These are phyloP conservation scores for Ilex paraguariensis DNA, from an alignment of 305 asterid species.

Conservation along the genomic window DNA sequence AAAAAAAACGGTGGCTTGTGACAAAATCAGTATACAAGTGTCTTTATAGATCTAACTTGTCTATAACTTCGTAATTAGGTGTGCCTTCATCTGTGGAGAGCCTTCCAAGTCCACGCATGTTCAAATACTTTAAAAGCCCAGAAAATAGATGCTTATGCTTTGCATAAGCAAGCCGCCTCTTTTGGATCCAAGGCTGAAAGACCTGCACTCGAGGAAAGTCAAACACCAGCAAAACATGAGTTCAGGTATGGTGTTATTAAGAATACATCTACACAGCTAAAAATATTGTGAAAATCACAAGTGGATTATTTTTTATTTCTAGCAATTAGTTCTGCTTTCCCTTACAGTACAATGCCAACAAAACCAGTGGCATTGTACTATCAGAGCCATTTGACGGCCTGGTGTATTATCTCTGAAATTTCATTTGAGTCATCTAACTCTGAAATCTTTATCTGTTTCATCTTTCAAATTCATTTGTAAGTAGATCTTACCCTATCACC, in stretches of 20 bases:
- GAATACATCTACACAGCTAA: slow-evolving; percentile 1
- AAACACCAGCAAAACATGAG: slow-evolving; percentile 6
- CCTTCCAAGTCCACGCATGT: slow-evolving; percentile 66
- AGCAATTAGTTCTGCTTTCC: background rate
- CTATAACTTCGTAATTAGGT: slow-evolving; percentile 50
- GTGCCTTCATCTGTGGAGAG: slow-evolving; percentile 61
- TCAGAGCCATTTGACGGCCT: too few species aligned
- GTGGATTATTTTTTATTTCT: too few species aligned
- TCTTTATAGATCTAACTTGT: slow-evolving; percentile 33
- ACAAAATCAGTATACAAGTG: slow-evolving; percentile 3
- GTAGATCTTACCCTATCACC: too few species aligned
- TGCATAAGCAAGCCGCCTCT: slow-evolving; percentile 64
- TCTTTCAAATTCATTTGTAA: too few species aligned
- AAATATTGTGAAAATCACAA: background rate
- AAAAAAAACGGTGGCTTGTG: slow-evolving; percentile 6
- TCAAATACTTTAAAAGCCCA: slow-evolving; percentile 66
- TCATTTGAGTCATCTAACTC: too few species aligned
- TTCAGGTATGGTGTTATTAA: slow-evolving; percentile 3
- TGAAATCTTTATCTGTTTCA: too few species aligned
- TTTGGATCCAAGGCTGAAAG: slow-evolving; percentile 86
- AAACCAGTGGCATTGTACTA: too few species aligned
- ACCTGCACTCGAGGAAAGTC: slow-evolving; percentile 43
- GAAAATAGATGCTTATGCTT: slow-evolving; percentile 83
- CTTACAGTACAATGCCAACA: too few species aligned
- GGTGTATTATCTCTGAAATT: too few species aligned